Evolutionary conservation across 1,284 basidiomycete species (phyloP).

Genomic region (Austropuccinia psidii): DNA sequence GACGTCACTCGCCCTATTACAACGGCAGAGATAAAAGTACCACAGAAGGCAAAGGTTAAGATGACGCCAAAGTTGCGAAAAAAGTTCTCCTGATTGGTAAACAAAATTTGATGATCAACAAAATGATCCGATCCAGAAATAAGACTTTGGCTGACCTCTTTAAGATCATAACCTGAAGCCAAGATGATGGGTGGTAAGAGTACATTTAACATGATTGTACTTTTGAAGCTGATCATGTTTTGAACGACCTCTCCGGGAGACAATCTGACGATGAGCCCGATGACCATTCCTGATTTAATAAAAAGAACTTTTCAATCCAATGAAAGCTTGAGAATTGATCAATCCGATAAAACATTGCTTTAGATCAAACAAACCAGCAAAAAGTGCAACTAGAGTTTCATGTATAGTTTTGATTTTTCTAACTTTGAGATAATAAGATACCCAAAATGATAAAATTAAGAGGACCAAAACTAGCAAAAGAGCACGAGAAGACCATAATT

Average conservation of each 20-base stretch:
- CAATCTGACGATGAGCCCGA: slow-evolving; percentile 80
- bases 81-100: slow-evolving; percentile 70
- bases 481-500: slow-evolving; percentile 41
- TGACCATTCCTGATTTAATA: slow-evolving; percentile 64
- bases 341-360: neutral
- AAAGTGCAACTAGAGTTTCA: slow-evolving; percentile 91
- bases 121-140: slow-evolving; percentile 5
- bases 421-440: slow-evolving; percentile 95
- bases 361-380: slow-evolving; percentile 55
- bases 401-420: slow-evolving; percentile 91
- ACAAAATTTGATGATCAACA: neutral
- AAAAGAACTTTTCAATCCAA: neutral
- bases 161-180: slow-evolving; percentile 94
- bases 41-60: slow-evolving; percentile 88
- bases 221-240: slow-evolving; percentile 95
- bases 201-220: slow-evolving; percentile 96
- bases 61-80: slow-evolving; percentile 64
- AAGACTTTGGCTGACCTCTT: slow-evolving; percentile 59
- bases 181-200: slow-evolving; percentile 96
- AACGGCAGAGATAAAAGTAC: slow-evolving; percentile 93
- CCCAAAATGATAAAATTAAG: slow-evolving; percentile 87
- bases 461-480: slow-evolving; percentile 70
- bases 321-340: neutral
- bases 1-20: slow-evolving; percentile 66
- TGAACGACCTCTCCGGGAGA: slow-evolving; percentile 88